Conservation (phyloP, 768 basidiomycete genomes). For the Saitozyma sp. region DNA sequence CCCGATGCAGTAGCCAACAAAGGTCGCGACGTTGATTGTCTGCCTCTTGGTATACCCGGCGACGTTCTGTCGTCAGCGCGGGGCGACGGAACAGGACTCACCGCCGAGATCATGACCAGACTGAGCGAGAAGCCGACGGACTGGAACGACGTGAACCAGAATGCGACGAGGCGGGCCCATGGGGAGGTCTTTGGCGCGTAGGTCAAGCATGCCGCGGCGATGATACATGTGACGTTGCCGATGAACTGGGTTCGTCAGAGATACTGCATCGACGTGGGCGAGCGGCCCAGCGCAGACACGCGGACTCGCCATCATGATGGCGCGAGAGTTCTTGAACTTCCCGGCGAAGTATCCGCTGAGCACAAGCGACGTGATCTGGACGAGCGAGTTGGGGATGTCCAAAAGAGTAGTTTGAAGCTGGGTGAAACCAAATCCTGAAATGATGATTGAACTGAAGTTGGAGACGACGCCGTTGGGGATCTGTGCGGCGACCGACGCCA, state of each 20-base stretch:
- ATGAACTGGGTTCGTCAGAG: constrained; percentile 3
- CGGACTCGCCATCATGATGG: constrained; percentile 24
- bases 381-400: constrained; percentile 29
- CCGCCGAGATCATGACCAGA: constrained; percentile 41
- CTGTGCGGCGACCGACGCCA: constrained; percentile 42
- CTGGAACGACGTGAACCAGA: constrained; percentile 50
- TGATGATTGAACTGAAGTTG: constrained; percentile 41
- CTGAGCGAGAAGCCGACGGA: constrained; percentile 32
- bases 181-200: constrained; percentile 45
- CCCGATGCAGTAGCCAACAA: constrained; percentile 42
- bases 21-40: constrained; percentile 40
- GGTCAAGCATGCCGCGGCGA: constrained; percentile 46
- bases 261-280: too few species aligned
- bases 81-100: constrained; percentile 11
- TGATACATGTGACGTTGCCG: constrained; percentile 52
- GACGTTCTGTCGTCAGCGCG: constrained; percentile 21
- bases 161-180: constrained; percentile 50
- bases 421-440: constrained; percentile 36
- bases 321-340: constrained; percentile 31
- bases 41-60: constrained; percentile 39
- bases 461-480: constrained; percentile 51
- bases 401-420: constrained; percentile 39
- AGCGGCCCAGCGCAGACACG: background rate
- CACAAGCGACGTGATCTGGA: constrained; percentile 35
- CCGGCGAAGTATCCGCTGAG: constrained; percentile 31